Base-by-base conservation (phyloP, 1,284 basidiomycete genomes). In the Blastosporella zonata region DNA sequence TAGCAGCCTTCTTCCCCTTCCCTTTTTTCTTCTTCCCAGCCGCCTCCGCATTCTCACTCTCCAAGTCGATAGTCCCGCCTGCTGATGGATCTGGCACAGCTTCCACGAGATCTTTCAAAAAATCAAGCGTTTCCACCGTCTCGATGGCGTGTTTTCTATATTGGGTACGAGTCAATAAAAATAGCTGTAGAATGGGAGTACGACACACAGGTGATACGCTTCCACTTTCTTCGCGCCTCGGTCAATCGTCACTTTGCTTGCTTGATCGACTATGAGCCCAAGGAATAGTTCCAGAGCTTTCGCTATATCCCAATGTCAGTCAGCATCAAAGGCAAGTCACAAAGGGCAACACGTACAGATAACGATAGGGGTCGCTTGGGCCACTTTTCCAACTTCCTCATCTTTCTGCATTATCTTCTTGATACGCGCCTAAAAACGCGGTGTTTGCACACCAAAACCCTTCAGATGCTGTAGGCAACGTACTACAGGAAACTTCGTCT, bases 361-460 rank as follows among this genome's bases (percentile, higher is more conserved):
- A 55, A 97, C 90, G 50, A 99, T 84, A 0, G 97, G 97, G 3
- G 96, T 97, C 12, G 93, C 95, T 63, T 94, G 92, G 1, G 97
- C 95, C 15, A 99, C 93, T 69, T 99, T 99, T 49, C 97, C 96
- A 13, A 99, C 96, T 66, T 99, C 96, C 65, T 99, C 97, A 66
- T 99, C 96, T 67, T 96, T 94, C 74, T 99, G 96, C 93, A 99
- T 99, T 54, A 99, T 97, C 75, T 95, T 93, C 79, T 98, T 99
- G 74, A 98, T 99, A 47, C 96, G 83, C 6, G 96, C 96, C 91
- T 93, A 35, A 6, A n/a, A 22, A 23, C 23, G 36, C 23, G 18
- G n/a, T 10, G 22, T 9, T 49, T 18, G 21, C 9, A 43, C 20
- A 49, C 33, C 20, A 25, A 22, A 31, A 22, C 28, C 35, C 38